Conservation (phyloP, 805 yeast species). For the Lipomyces orientalis region DNA sequence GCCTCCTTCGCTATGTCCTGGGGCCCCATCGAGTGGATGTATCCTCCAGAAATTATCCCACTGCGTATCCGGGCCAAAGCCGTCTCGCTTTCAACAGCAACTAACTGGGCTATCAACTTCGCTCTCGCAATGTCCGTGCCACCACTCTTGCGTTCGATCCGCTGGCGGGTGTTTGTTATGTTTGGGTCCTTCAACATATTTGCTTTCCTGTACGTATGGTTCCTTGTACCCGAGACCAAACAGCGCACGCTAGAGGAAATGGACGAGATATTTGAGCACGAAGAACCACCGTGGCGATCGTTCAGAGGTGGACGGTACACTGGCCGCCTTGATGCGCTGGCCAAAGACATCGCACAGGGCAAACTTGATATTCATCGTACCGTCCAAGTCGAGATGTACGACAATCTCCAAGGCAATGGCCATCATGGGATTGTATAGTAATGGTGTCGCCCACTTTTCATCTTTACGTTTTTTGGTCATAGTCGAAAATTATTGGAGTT, state of each 20-base stretch:
- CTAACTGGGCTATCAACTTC: conserved; percentile 92
- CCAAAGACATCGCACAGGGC: not conserved
- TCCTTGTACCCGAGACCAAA: conserved; percentile 31
- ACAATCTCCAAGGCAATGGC: conserved; percentile 33
- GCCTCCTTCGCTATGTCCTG: conserved; percentile 56
- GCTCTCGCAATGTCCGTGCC: conserved; percentile 83
- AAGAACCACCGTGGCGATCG: not conserved
- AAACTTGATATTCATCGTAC: not conserved
- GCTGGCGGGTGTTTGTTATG: conserved; percentile 85
- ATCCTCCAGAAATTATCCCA: too few relatives aligned
- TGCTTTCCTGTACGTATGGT: conserved; percentile 36
- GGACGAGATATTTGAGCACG: conserved; percentile 13
- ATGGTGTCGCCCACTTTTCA: too few relatives aligned
- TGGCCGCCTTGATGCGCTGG: not conserved
- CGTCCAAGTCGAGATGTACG: not conserved
- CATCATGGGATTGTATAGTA: conserved; percentile 35
- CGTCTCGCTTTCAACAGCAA: conserved; percentile 85
- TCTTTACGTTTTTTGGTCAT: too few relatives aligned
- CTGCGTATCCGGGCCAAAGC: conserved; percentile 84
- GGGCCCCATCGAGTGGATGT: too few relatives aligned
- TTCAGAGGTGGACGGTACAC: not conserved
- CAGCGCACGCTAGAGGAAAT: not conserved
- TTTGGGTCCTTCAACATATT: conserved; percentile 61
- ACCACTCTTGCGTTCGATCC: conserved; percentile 72
- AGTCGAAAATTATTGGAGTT: too few relatives aligned